phyloP scores from a whole-genome alignment of 192 early-diverging fungal species.

The Allomyces javanicus region DNA sequence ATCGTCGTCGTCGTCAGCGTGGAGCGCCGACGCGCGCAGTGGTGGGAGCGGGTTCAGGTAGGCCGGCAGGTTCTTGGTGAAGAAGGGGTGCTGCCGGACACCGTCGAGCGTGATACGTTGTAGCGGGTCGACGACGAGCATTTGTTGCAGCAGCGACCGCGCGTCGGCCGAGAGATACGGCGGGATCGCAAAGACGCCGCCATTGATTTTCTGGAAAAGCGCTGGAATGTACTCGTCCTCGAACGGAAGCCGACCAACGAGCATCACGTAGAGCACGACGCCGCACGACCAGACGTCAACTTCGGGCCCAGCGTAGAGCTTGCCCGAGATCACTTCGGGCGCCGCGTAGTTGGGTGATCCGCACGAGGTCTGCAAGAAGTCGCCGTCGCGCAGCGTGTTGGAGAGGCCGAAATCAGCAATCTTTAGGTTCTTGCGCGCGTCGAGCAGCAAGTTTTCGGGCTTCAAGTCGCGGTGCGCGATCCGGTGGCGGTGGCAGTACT shows the following conservation, averaged over 20 bases:
- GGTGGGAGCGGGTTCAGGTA: slow-evolving; percentile 65
- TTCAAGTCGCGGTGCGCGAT: slow-evolving; percentile 75
- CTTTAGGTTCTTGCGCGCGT: slow-evolving; percentile 81
- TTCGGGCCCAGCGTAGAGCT: slow-evolving; percentile 80
- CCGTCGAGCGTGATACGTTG: slow-evolving; percentile 84
- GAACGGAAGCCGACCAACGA: slow-evolving; percentile 84
- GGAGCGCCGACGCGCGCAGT: neutral
- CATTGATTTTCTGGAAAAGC: slow-evolving; percentile 85
- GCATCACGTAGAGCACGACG: slow-evolving; percentile 84
- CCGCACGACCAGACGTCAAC: slow-evolving; percentile 96
- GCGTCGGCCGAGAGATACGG: slow-evolving; percentile 67
- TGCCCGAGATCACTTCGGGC: slow-evolving; percentile 68
- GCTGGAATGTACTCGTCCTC: slow-evolving; percentile 81
- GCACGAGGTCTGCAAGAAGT: slow-evolving; percentile 69
- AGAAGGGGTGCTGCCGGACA: slow-evolving; percentile 81
- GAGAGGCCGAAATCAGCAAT: slow-evolving; percentile 97
- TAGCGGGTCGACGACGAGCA: slow-evolving; percentile 89
- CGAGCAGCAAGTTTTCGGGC: slow-evolving; percentile 77
- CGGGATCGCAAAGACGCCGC: slow-evolving; percentile 80
- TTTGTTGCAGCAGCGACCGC: slow-evolving; percentile 59
- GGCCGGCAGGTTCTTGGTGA: slow-evolving; percentile 71
- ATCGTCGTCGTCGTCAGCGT: slow-evolving; percentile 49
- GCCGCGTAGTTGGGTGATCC: slow-evolving; percentile 72
- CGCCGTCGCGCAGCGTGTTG: slow-evolving; percentile 71
- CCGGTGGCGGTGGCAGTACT: slow-evolving; percentile 82